These are phyloP conservation scores for Aphanocladium album DNA, from an alignment of 2,329 filamentous ascomycete species.

Conservation along the genomic window DNA sequence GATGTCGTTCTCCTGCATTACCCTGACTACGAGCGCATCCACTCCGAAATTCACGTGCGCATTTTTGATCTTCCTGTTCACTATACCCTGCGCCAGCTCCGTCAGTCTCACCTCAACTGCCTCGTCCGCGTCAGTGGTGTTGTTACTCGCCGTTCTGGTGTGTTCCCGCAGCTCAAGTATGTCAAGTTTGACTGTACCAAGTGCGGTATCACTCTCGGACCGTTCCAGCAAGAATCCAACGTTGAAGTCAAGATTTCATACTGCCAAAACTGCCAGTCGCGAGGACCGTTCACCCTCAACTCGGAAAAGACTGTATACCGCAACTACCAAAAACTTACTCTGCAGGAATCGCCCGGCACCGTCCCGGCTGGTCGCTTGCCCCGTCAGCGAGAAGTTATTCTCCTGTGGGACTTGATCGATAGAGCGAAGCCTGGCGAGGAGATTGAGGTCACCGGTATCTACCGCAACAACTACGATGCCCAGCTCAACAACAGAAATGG, in stretches of 20 bases:
- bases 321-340: conserved; percentile 96
- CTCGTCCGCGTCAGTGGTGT: conserved; percentile 91
- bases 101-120: conserved; percentile 93
- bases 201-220: conserved; percentile 85
- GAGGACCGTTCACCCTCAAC: conserved; percentile 91
- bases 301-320: conserved; percentile 97
- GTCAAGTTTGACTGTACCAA: conserved; percentile 97
- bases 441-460: conserved; percentile 93
- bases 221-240: conserved; percentile 96
- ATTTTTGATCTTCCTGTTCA: conserved; percentile 92
- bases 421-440: conserved; percentile 96
- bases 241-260: conserved; percentile 94
- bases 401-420: conserved; percentile 96
- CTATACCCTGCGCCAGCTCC: conserved; percentile 90
- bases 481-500: conserved; percentile 98
- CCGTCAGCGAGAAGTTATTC: conserved; percentile 86
- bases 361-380: conserved; percentile 93
- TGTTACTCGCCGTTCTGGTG: conserved; percentile 87
- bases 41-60: conserved; percentile 94
- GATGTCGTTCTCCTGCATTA: conserved; percentile 95
- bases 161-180: conserved; percentile 97
- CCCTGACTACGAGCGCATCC: conserved; percentile 95
- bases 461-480: conserved; percentile 97
- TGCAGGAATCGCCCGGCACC: conserved; percentile 95
- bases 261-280: conserved; percentile 93